Evolutionary conservation across 805 yeast genomes (phyloP), one percentile per base, ranked within the genome.

Genomic region (Saturnispora kantuleensis): DNA sequence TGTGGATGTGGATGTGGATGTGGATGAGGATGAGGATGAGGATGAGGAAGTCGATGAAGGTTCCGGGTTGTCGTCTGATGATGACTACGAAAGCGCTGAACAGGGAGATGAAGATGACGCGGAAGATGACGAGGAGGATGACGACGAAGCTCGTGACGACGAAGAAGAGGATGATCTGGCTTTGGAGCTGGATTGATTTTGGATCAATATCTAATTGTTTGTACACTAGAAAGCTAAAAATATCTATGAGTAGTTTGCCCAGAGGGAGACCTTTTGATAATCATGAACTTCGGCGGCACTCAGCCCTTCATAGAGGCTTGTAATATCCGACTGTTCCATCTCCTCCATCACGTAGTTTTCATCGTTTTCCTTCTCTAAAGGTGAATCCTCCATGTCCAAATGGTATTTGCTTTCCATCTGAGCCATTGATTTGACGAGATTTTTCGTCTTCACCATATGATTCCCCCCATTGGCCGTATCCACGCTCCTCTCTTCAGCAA

Each of bases 41-140:
- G 47, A 34, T 4, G 45, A 18, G 29, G 39, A 39, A 5, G 30
- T 16, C 10, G 37, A 32, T 7, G 45, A 36, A 16, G 26, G 13
- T n/a, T 42, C 35, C 26, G 43, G 35, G 3, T 11, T 12, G 4
- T 39, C 33, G 9, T 29, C 31, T 4, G 47, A 39, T 8, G 51
- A 34, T 42, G 46, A 17, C 28, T 21, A 11, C 10, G 45, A 33
- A 16, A 32, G 35, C 3, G 41, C 32, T 17, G 44, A n/a, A 15
- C 26, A 30, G 5, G 37, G 21, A 3, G 16, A 18, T n/a, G 46
- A 42, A 10, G 33, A 17, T 26, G 44, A 32, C 2, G 42, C 31
- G n/a, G 46, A 47, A 16, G 49, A 41, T n/a, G 47, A 41, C 17
- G 42, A 39, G 11, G 35, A 45, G 5, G 39, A 7, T 45, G 47